Base-by-base conservation (phyloP, 2,329 filamentous ascomycete genomes). In the Cordyceps javanica region DNA sequence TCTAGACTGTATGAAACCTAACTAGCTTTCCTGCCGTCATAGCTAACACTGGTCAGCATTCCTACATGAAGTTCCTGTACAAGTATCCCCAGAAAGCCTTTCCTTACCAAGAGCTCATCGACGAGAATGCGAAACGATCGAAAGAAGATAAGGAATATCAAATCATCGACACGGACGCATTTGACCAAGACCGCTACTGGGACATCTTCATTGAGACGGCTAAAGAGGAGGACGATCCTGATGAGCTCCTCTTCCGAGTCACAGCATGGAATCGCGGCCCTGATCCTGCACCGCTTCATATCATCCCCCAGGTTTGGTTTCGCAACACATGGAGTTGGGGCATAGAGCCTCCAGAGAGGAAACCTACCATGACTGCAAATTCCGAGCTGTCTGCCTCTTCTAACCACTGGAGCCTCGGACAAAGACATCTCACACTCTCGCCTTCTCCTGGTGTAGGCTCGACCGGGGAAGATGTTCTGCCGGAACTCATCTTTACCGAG, bases 31-130 rank as follows among this genome's bases (percentile, higher is more conserved):
- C 62, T 59, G 66, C 61, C 49, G 25, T 28, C 16, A 28, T 49
- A 23, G 14, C 53, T 65, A 62, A 68, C 61, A 59, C 25, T 10
- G 55, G 59, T 30, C 70, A 92, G 89, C 92, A 97, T 74, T 96
- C 93, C 28, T 97, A 97, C 78, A 97, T 97, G 93, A 97, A 97
- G 73, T 95, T 87, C 69, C 86, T 97, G 64, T 97, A 97, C 82
- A 97, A 97, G 74, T 95, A 97, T 67, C 94, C 94, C 0, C 93
- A 97, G 74, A 83, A 82, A 66, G 85, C 87, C 62, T 97, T 97
- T 67, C 94, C 93, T 2, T 97, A 97, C 77, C 82, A 97, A 71
- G 86, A 96, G 63, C 78, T 97, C 48, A 77, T 95, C 63, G 78
- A 90, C 62, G 90, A 95, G 68, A 97, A 96, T 69, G 91, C 86